phyloP scores from a whole-genome alignment of 202 grass and related monocot species.

The Eragrostis tef region DNA sequence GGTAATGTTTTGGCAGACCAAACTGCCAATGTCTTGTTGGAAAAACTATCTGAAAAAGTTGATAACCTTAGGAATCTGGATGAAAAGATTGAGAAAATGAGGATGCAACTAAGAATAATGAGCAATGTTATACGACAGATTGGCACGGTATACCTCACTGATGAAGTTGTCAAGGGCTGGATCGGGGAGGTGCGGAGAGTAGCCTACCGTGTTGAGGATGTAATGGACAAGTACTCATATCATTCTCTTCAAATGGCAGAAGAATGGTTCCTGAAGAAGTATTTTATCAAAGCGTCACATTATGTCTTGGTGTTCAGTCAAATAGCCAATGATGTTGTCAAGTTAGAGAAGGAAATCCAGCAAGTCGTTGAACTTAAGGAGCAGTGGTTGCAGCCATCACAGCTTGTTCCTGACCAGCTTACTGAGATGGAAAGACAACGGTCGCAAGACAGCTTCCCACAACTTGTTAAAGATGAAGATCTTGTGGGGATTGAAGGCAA shows the following conservation, averaged over 20 bases:
- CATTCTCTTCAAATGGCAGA: neutral
- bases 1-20: neutral
- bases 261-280: constrained; percentile 15
- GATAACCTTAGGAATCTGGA: neutral
- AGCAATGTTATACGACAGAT: neutral
- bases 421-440: neutral
- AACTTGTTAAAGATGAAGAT: constrained; percentile 48
- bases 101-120: neutral
- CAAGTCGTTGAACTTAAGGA: neutral
- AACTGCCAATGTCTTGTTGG: neutral
- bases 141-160: neutral
- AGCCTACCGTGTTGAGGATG: constrained; percentile 51
- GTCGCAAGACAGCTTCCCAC: neutral
- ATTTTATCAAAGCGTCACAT: constrained; percentile 1
- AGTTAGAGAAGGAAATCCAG: constrained; percentile 3
- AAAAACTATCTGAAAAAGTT: neutral
- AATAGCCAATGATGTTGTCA: constrained; percentile 1
- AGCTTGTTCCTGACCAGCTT: neutral
- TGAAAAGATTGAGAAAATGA: neutral
- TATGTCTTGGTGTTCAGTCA: constrained; percentile 29
- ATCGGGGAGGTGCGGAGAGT: constrained; percentile 39
- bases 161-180: constrained; percentile 27
- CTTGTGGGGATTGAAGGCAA: constrained; percentile 53
- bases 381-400: neutral
- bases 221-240: constrained; percentile 46